Evolutionary conservation across 2,329 filamentous ascomycete genomes (phyloP).

Genomic region (Bipolaris victoriae): DNA sequence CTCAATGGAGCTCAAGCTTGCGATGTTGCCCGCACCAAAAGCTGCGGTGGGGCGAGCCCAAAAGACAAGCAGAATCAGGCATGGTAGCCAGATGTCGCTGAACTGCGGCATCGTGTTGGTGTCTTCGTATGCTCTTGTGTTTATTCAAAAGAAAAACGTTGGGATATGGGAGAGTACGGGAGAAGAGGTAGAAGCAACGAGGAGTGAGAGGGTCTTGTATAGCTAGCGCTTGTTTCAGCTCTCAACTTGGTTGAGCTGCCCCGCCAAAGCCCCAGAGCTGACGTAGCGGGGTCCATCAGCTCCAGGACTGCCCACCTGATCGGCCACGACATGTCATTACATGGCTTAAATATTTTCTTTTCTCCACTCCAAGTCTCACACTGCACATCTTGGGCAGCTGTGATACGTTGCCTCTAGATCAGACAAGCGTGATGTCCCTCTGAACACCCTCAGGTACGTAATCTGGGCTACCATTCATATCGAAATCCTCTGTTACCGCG

Average conservation of each 20-base stretch:
- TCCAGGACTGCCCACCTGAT: neutral
- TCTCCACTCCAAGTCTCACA: neutral
- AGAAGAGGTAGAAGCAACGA: neutral
- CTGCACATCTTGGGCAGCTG: neutral
- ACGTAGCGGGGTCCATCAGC: conserved; percentile 9
- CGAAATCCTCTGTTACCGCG: neutral
- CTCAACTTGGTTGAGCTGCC: conserved; percentile 4
- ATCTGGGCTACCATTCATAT: neutral
- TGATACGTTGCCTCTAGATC: neutral
- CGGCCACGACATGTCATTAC: neutral
- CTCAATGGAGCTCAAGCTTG: conserved; percentile 77
- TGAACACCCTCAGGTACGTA: neutral
- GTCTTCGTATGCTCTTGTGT: conserved; percentile 9
- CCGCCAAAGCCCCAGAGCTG: conserved; percentile 10
- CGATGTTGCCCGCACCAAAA: conserved; percentile 90
- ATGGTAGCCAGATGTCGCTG: conserved; percentile 48
- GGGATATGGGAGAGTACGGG: neutral
- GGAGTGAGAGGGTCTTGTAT: neutral
- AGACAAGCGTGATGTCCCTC: conserved; percentile 1
- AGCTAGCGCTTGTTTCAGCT: conserved; percentile 12
- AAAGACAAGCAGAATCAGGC: conserved; percentile 62
- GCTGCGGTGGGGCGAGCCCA: conserved; percentile 73
- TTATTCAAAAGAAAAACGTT: neutral
- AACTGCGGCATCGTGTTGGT: conserved; percentile 35
- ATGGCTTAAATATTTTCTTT: neutral